These are phyloP conservation scores for Fraxinus latifolia DNA, from an alignment of 305 asterid genomes.

Conservation along the genomic window DNA sequence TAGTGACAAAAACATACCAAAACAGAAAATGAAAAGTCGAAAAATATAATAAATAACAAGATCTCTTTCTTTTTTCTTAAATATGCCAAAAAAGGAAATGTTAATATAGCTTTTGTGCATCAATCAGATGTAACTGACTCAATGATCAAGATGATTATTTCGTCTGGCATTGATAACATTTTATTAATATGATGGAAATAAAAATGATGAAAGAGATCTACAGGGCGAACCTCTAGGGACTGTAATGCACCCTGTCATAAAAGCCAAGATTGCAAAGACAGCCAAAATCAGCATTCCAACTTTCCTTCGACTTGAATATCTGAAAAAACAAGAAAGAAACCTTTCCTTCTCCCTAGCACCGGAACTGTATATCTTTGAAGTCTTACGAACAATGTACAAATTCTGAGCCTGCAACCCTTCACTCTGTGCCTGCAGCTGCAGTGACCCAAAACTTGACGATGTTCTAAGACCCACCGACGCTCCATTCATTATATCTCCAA, in stretches of 20 bases:
- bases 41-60: background rate
- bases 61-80: background rate
- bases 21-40: background rate
- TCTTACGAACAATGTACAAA: conserved; percentile 48
- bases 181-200: background rate
- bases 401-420: conserved; percentile 54
- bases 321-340: conserved; percentile 39
- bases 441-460: conserved; percentile 70
- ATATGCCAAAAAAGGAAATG: conserved; percentile 3
- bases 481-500: conserved; percentile 81
- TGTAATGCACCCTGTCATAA: conserved; percentile 57
- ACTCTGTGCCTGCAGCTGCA: conserved; percentile 66
- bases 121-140: background rate
- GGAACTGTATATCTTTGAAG: conserved; percentile 54
- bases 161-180: conserved; percentile 3
- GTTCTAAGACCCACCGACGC: conserved; percentile 76
- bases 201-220: background rate
- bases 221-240: conserved; percentile 56
- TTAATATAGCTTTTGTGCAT: background rate
- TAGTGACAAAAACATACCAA: background rate
- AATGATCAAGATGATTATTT: background rate
- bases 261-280: conserved; percentile 55
- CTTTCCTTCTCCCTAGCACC: conserved; percentile 75
- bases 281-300: conserved; percentile 78
- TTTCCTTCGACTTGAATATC: conserved; percentile 62